Base-by-base conservation (phyloP, 768 basidiomycete genomes). In the Trametes maxima region DNA sequence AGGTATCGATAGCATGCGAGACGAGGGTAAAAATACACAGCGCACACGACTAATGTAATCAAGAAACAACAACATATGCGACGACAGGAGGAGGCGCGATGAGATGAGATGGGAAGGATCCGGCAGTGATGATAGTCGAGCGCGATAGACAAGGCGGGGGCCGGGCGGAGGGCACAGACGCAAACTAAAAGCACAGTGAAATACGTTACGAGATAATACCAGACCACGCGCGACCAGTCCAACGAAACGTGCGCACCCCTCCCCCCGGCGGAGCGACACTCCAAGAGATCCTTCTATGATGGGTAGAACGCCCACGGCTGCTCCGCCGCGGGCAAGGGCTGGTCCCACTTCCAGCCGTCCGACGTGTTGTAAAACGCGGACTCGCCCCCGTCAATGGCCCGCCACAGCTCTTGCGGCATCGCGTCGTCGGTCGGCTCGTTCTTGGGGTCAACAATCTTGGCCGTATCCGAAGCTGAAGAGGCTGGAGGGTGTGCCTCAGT, bases 381-480 rank as follows among this genome's bases (percentile, higher is more conserved):
- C 75, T 90, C 88, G 53, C 89, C 89, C 43, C 88, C 88, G 67
- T 90, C 88, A 37, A 92, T 84, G 72, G 89, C 89, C 69, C 84
- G 83, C 77, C 83, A 85, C 54, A 81, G 72, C 47, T 85, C 84
- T 39, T 89, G 73, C 51, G 85, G 80, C 59, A 89, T 75, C 28
- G 79, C 76, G 67, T 89, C 84, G 44, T 75, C 76, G 12, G 53
- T 37, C 21, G 87, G 85, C 57, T 88, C 86, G 39, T 73, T 75
- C 76, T 85, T 85, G 39, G 72, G 28, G 65, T 73, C 69, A 46
- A 60, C 65, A 60, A 72, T 73, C 59, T 67, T 68, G 45, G 70
- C 74, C 67, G 85, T 84, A 55, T 79, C 79, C 36, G 72, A 63
- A 45, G 76, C 77, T 54, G 79, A 69, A 45, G 79, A 73, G 59